Base-by-base conservation (phyloP, 192 early-diverging fungal species). In the Mortierella antarctica region DNA sequence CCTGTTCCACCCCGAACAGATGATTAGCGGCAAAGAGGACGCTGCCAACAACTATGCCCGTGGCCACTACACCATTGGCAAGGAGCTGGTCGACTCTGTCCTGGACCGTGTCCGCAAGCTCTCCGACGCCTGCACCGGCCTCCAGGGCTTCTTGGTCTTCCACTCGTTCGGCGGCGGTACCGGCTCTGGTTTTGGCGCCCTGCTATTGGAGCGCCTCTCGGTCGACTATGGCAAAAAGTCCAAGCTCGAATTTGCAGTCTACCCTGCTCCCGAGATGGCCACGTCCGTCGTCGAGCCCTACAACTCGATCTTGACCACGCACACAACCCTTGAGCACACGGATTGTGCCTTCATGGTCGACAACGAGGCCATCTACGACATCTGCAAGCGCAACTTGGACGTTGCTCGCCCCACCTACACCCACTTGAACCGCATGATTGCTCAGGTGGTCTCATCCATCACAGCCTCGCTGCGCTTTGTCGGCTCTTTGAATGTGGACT, bases 181-280 rank as follows among this genome's bases (percentile, higher is more conserved):
- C 48, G 98, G 98, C 63, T 99, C 98, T 57, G 98, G 98, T 74
- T 99, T 99, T 83, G 98, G 98, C 81, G 96, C 98, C 40, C 89
- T 99, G 75, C 91, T 99, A 49, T 86, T 99, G 49, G 98, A 99
- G 88, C 97, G 98, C 83, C 90, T 99, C 57, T 99, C 97, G 17
- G 97, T 98, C 64, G 98, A 99, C 90, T 99, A 99, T 87, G 97
- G 98, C 85, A 99, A 99, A 87, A 99, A 99, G 93, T 98, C 96
- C 85, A 99, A 99, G 93, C 93, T 99, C 78, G 97, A 99, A 90
- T 99, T 98, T 89, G 97, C 96, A 6, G 96, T 99, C 47, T 99
- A 99, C 91, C 97, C 97, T 14, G 97, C 97, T 49, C 97, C 97
- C 62, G 96, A 95, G 85, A 93, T 99, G 58, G 94, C 97, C 73